phyloP scores from a whole-genome alignment of 2,329 filamentous ascomycete genomes.

The Calonectria pseudoturangicola region DNA sequence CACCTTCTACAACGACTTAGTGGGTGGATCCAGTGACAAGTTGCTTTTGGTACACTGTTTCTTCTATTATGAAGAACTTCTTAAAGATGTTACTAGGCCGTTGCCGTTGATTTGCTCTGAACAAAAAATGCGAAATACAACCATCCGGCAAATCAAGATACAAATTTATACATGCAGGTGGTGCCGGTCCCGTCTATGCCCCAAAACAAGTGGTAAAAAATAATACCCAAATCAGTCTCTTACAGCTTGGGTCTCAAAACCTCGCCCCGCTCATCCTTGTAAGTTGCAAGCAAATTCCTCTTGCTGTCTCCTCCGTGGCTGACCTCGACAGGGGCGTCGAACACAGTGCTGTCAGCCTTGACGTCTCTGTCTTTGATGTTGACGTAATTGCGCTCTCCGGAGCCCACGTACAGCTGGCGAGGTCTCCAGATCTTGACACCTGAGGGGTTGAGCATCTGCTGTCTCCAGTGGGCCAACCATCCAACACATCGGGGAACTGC shows the following conservation, averaged over 20 bases:
- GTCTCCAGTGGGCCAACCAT: conserved; percentile 72
- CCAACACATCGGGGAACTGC: conserved; percentile 70
- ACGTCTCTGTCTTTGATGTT: conserved; percentile 59
- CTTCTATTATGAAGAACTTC: background rate
- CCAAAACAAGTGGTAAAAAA: background rate
- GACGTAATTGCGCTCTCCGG: conserved; percentile 66
- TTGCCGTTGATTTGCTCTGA: background rate
- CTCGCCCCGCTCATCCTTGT: conserved; percentile 33
- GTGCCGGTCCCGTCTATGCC: conserved; percentile 17
- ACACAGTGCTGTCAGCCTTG: conserved; percentile 56
- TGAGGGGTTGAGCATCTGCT: conserved; percentile 66
- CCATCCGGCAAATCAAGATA: conserved; percentile 17
- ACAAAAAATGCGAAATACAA: conserved; percentile 6
- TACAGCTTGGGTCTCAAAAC: conserved; percentile 33
- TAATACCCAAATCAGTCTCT: background rate
- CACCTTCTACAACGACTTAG: no score
- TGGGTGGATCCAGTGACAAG: no score
- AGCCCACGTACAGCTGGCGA: conserved; percentile 68
- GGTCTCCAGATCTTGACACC: conserved; percentile 72
- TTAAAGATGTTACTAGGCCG: background rate
- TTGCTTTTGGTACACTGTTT: no score
- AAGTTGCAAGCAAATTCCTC: conserved; percentile 63
- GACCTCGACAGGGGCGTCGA: conserved; percentile 61
- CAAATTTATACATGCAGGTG: conserved; percentile 20
- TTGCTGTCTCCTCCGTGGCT: conserved; percentile 65